Base-by-base conservation (phyloP, 305 asterid genomes). In the Coffea humblotiana region DNA sequence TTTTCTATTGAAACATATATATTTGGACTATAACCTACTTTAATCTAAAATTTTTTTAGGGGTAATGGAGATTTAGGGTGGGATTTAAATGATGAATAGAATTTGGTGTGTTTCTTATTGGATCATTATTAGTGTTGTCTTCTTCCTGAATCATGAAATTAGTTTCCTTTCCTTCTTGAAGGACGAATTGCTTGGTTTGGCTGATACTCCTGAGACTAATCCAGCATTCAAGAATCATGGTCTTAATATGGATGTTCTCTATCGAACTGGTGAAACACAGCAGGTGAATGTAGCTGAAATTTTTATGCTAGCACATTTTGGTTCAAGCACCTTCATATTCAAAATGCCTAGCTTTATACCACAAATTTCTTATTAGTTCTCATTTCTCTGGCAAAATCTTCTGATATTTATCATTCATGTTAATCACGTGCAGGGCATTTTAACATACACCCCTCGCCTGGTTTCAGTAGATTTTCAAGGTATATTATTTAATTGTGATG, bases 171-270 rank as follows among this genome's bases (percentile, higher is more conserved):
- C 21, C 77, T 76, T 86, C 45, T 82, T 85, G 83, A 88, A 95
- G 99, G 99, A 94, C 87, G 99, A 95, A 86, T 84, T 94, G 89
- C 97, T 92, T 85, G 97, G 98, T 66, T 86, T 94, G 90, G 92
- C 96, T 85, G 92, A 95, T 65, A 85, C 79, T 84, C 83, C 87
- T 9, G 89, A 86, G 74, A 88, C 89, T 83, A 92, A 87, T 79
- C 81, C 77, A 77, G 83, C 89, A 27, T 95, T 91, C 82, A 90
- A 68, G 85, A 89, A 82, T 84, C 95, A 91, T 16, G 77, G 85
- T 73, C 94, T 95, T 84, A 86, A 91, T 79, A 91, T 92, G 97
- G 95, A 91, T 76, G 90, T 82, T 52, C 92, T 95, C 87, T 95
- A 94, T 82, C 94, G 98, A 78, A 83, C 90, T 56, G 98, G 99